phyloP scores from a whole-genome alignment of 192 early-diverging fungal species.

The Umbelopsis sp. region DNA sequence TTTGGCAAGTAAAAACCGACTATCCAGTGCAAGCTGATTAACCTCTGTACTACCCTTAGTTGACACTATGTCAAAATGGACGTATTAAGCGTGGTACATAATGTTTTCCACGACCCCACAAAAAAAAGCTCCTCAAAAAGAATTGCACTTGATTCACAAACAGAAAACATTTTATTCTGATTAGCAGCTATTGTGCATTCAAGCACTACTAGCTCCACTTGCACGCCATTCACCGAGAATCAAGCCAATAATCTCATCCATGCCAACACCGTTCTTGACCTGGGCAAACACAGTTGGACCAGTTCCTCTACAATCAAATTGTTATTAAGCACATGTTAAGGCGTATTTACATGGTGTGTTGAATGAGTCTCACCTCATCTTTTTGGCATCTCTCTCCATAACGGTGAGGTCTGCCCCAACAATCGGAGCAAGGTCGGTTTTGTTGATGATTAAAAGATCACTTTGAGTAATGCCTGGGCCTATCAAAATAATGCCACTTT shows the following conservation, averaged over 20 bases:
- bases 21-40: too few relatives aligned
- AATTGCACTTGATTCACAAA: neutral
- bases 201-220: conserved; percentile 45
- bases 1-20: too few relatives aligned
- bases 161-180: neutral
- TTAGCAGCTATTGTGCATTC: neutral
- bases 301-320: conserved; percentile 48
- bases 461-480: conserved; percentile 96
- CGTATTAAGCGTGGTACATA: neutral
- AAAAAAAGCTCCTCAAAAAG: neutral
- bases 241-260: conserved; percentile 78
- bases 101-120: neutral
- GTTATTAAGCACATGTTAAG: neutral
- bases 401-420: conserved; percentile 92
- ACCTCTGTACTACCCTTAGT: too few relatives aligned
- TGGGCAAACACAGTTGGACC: conserved; percentile 94
- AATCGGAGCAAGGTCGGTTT: conserved; percentile 89
- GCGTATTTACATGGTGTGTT: too few relatives aligned
- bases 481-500: neutral
- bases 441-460: conserved; percentile 94
- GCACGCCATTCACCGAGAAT: conserved; percentile 67
- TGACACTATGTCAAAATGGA: too few relatives aligned
- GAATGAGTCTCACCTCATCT: conserved; percentile 65
- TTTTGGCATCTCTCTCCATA: conserved; percentile 87
- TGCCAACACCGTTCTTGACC: conserved; percentile 85